These are phyloP conservation scores for Neonectria ditissima DNA, from an alignment of 2,329 filamentous ascomycete genomes.

Conservation along the genomic window DNA sequence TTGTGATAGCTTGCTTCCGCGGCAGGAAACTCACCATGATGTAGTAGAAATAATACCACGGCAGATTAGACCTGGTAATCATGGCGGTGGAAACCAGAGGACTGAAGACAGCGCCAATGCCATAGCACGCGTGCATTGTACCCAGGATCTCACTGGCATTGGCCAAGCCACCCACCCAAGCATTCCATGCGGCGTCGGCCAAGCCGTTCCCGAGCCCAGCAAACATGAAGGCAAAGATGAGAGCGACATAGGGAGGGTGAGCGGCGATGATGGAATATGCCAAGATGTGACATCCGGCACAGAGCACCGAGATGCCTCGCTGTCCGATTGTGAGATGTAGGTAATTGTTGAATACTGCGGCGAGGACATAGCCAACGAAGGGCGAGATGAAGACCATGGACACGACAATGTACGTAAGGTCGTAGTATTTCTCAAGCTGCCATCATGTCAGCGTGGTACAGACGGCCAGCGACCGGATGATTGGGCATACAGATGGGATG, in stretches of 20 bases:
- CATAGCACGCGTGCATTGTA: constrained; percentile 76
- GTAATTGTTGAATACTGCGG: constrained; percentile 70
- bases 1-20: neutral
- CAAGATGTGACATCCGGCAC: constrained; percentile 69
- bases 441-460: neutral
- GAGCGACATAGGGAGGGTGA: constrained; percentile 75
- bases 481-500: constrained; percentile 55
- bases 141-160: constrained; percentile 77
- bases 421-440: constrained; percentile 62
- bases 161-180: constrained; percentile 73
- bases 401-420: constrained; percentile 69
- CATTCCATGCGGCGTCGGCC: constrained; percentile 66
- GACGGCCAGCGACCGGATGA: neutral
- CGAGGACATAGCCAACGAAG: constrained; percentile 72
- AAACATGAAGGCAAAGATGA: constrained; percentile 74
- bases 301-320: constrained; percentile 71
- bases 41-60: constrained; percentile 82
- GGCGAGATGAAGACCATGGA: constrained; percentile 75
- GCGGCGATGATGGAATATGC: constrained; percentile 72
- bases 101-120: constrained; percentile 74
- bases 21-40: constrained; percentile 67
- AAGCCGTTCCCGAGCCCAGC: constrained; percentile 79
- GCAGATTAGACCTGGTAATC: constrained; percentile 69
- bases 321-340: constrained; percentile 47
- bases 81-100: constrained; percentile 78